phyloP scores from a whole-genome alignment of 805 yeast species.

The Kuraishia cidri region DNA sequence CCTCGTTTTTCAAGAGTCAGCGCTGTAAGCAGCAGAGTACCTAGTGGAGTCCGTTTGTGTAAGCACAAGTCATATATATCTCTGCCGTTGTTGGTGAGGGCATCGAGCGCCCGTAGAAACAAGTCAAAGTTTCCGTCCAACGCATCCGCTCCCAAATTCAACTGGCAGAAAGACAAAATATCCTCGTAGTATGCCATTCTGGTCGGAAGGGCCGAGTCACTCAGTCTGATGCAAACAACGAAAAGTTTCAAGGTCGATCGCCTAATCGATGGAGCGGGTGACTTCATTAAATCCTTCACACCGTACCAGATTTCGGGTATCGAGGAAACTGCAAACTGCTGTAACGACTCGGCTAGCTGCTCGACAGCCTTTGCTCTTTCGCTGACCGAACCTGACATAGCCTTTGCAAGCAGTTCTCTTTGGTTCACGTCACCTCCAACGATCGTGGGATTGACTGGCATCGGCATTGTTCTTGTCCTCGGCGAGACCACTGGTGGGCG shows the following conservation, averaged over 20 bases:
- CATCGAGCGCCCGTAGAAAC: slow-evolving; percentile 41
- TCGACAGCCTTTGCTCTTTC: slow-evolving; percentile 42
- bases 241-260: slow-evolving; percentile 45
- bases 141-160: slow-evolving; percentile 38
- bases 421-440: slow-evolving; percentile 16
- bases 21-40: too few species aligned
- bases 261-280: slow-evolving; percentile 22
- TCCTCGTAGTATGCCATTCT: slow-evolving; percentile 52
- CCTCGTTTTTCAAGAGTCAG: too few species aligned
- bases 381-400: slow-evolving; percentile 11
- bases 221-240: slow-evolving; percentile 43
- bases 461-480: slow-evolving; percentile 9
- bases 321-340: slow-evolving; percentile 42
- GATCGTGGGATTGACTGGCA: slow-evolving; percentile 15
- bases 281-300: slow-evolving; percentile 42
- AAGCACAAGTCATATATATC: slow-evolving; percentile 10
- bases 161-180: slow-evolving; percentile 33
- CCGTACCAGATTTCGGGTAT: slow-evolving; percentile 74
- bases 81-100: slow-evolving; percentile 28
- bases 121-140: slow-evolving; percentile 21
- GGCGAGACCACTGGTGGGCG: slow-evolving; percentile 4
- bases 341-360: slow-evolving; percentile 38
- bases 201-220: slow-evolving; percentile 39
- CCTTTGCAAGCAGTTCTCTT: slow-evolving; percentile 8
- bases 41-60: too few species aligned